A percentile compares a stretch with the other conserved stretches of the same genome.
These are phyloP conservation scores for Mortierella sp. DNA, from an alignment of 371 early-diverging fungal genomes.

Conservation along the genomic window DNA sequence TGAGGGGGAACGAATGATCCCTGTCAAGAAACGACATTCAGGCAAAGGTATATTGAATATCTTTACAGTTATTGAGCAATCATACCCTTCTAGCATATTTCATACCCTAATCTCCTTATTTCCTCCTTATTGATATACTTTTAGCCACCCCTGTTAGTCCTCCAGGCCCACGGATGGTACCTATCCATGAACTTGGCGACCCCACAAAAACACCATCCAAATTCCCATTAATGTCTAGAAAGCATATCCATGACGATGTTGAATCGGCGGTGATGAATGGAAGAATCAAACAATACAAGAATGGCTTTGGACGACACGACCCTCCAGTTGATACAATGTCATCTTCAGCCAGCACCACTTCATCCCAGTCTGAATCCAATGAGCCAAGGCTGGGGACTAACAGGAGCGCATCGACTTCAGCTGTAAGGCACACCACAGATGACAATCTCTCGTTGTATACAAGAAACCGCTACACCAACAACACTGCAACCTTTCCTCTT, in stretches of 20 bases:
- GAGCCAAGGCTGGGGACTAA: background rate
- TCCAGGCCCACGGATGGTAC: slow-evolving; percentile 33
- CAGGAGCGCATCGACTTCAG: background rate
- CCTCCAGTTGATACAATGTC: background rate
- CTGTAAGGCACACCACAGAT: background rate
- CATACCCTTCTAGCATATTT: background rate
- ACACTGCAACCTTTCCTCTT: slow-evolving; percentile 56
- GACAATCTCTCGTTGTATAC: slow-evolving; percentile 24
- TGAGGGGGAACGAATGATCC: slow-evolving; percentile 24
- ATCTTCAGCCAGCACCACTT: slow-evolving; percentile 8
- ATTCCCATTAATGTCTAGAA: background rate
- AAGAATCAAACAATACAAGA: slow-evolving; percentile 7
- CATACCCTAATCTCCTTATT: background rate
- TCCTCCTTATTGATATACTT: background rate
- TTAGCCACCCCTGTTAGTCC: background rate
- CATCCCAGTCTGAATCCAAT: background rate
- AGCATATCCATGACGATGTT: background rate
- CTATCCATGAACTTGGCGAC: slow-evolving; percentile 31
- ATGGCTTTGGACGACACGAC: slow-evolving; percentile 2
- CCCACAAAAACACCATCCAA: background rate
- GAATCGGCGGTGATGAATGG: background rate
- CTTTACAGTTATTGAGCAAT: too few relatives aligned
- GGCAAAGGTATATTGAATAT: slow-evolving; percentile 11
- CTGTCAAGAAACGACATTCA: slow-evolving; percentile 33
- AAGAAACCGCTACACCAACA: slow-evolving; percentile 43